Evolutionary conservation across 139 green algal genomes (phyloP).

Genomic region (Tetraselmis striata): DNA sequence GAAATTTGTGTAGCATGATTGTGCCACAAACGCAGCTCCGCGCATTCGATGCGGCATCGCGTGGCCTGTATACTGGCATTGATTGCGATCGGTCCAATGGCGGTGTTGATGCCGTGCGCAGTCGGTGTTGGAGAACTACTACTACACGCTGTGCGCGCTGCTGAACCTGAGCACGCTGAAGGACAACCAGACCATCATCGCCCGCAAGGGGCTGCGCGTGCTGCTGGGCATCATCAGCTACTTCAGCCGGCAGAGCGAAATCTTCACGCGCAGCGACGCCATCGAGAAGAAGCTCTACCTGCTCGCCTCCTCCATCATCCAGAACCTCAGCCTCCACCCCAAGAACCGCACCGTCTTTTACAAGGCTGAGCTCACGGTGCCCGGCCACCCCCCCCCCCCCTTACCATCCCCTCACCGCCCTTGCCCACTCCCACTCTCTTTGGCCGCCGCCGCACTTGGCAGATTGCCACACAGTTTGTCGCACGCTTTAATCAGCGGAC

Average conservation of each 20-base stretch:
- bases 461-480: too few relatives aligned
- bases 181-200: conserved; percentile 45
- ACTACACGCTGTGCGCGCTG: conserved; percentile 46
- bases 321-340: conserved; percentile 57
- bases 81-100: too few relatives aligned
- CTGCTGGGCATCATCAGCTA: conserved; percentile 49
- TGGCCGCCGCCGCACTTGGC: too few relatives aligned
- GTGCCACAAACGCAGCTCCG: too few relatives aligned
- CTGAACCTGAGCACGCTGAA: conserved; percentile 58
- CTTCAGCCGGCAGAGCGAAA: conserved; percentile 6
- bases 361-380: conserved; percentile 49
- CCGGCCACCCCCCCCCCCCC: too few relatives aligned
- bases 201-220: conserved; percentile 42
- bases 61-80: too few relatives aligned
- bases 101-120: too few relatives aligned
- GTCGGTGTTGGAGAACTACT: conserved; percentile 43
- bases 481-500: too few relatives aligned
- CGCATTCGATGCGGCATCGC: too few relatives aligned
- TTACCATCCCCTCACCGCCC: too few relatives aligned
- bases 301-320: conserved; percentile 47
- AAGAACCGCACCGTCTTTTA: conserved; percentile 61
- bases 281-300: conserved; percentile 34
- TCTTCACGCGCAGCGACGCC: conserved; percentile 3
- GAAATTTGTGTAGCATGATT: too few relatives aligned
- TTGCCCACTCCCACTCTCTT: too few relatives aligned